These are phyloP conservation scores for Dichotomocladium elegans DNA, from an alignment of 371 early-diverging fungal species.

Conservation along the genomic window DNA sequence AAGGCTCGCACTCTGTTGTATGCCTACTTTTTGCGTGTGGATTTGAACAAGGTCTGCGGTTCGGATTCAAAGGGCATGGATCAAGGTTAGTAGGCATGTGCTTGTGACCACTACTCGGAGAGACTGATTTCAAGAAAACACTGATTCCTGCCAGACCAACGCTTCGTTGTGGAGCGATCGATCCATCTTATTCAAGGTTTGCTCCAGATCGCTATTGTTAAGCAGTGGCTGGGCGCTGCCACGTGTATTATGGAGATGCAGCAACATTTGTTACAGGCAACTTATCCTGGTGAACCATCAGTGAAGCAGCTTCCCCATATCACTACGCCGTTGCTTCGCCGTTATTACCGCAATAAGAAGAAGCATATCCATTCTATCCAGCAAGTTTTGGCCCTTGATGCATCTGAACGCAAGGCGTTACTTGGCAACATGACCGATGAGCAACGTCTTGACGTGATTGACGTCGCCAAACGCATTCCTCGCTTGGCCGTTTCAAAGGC, in stretches of 20 bases:
- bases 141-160: conserved; percentile 72
- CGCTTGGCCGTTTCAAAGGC: conserved; percentile 67
- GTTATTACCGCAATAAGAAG: conserved; percentile 25
- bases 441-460: conserved; percentile 65
- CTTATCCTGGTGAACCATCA: conserved; percentile 66
- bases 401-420: conserved; percentile 56
- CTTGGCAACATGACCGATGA: conserved; percentile 52
- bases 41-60: conserved; percentile 26
- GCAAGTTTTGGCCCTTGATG: conserved; percentile 65
- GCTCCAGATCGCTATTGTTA: conserved; percentile 83
- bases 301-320: conserved; percentile 84
- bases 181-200: conserved; percentile 78
- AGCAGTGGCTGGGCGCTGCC: conserved; percentile 72
- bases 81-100: conserved; percentile 4
- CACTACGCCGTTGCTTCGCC: conserved; percentile 37
- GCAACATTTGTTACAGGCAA: conserved; percentile 81
- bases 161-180: conserved; percentile 66
- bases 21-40: conserved; percentile 82
- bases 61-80: conserved; percentile 2
- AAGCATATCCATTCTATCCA: conserved; percentile 43
- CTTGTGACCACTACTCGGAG: not conserved
- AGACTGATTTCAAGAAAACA: not conserved
- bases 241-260: conserved; percentile 68
- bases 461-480: conserved; percentile 77
- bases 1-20: conserved; percentile 80